These are phyloP conservation scores for Galium porrigens DNA, from an alignment of 305 asterid species.

Conservation along the genomic window DNA sequence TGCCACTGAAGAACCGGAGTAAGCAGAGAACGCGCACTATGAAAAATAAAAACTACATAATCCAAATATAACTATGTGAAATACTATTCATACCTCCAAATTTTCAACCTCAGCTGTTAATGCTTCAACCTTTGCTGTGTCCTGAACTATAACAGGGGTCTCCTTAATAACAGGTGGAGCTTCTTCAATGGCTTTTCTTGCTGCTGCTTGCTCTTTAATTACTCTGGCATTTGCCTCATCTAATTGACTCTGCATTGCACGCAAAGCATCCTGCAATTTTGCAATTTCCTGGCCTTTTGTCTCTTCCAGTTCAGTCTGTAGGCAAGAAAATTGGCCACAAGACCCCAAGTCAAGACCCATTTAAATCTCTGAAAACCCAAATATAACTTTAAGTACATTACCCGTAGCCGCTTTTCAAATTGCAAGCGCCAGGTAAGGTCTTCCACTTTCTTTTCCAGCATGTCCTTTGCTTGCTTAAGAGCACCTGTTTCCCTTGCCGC, in stretches of 20 bases:
- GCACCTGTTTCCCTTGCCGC: conserved; percentile 99
- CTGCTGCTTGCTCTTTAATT: conserved; percentile 72
- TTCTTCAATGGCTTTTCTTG: conserved; percentile 85
- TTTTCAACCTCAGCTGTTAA: conserved; percentile 65
- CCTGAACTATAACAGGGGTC: conserved; percentile 85
- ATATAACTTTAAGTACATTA: conserved; percentile 3
- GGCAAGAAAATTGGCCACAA: conserved; percentile 19
- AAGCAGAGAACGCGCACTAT: neutral
- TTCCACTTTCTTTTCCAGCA: conserved; percentile 97
- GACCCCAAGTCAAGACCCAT: conserved; percentile 9
- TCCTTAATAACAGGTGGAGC: conserved; percentile 95
- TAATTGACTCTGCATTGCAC: conserved; percentile 55
- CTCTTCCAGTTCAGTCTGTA: conserved; percentile 85
- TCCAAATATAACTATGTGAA: neutral
- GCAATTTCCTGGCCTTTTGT: conserved; percentile 75
- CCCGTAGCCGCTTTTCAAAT: conserved; percentile 90
- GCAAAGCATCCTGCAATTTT: conserved; percentile 71
- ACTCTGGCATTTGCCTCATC: conserved; percentile 85
- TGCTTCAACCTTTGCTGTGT: conserved; percentile 67
- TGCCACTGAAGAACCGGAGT: neutral
- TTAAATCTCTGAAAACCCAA: neutral
- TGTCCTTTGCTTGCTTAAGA: conserved; percentile 94
- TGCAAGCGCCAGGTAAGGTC: conserved; percentile 99
- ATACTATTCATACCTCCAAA: conserved; percentile 54
- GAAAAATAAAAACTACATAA: neutral